These are phyloP conservation scores for Hygrocybe coccinea DNA, from an alignment of 768 basidiomycete genomes.

Conservation along the genomic window DNA sequence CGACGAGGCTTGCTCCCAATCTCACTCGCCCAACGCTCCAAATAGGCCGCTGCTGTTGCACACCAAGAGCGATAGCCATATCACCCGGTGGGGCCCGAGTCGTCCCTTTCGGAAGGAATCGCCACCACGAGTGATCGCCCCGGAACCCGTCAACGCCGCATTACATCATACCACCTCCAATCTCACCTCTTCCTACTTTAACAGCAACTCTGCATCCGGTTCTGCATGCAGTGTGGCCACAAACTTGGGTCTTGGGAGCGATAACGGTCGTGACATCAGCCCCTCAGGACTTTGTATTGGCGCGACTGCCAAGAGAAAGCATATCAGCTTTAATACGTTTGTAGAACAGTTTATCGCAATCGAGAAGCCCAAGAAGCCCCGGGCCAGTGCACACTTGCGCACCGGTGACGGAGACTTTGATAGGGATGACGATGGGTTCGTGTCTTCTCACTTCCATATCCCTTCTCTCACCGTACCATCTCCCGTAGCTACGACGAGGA, in stretches of 20 bases:
- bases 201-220: not conserved
- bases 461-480: slow-evolving; percentile 3
- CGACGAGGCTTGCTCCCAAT: slow-evolving; percentile 32
- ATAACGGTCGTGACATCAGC: not conserved
- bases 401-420: slow-evolving; percentile 21
- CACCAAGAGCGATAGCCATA: slow-evolving; percentile 86
- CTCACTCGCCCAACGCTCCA: not conserved
- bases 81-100: slow-evolving; percentile 50
- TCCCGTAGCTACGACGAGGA: slow-evolving; percentile 61
- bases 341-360: slow-evolving; percentile 95
- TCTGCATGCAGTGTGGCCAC: not conserved
- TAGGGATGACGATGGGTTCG: slow-evolving; percentile 54
- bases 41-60: slow-evolving; percentile 56
- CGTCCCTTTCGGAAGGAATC: slow-evolving; percentile 58
- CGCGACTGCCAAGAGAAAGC: slow-evolving; percentile 56
- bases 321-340: slow-evolving; percentile 97
- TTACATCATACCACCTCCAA: not conserved
- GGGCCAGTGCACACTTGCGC: slow-evolving; percentile 8
- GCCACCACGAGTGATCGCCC: slow-evolving; percentile 59
- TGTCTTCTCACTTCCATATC: slow-evolving; percentile 14
- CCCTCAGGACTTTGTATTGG: not conserved
- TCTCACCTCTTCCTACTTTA: slow-evolving; percentile 1
- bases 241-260: not conserved
- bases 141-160: slow-evolving; percentile 20
- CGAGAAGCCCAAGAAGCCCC: slow-evolving; percentile 60